phyloP scores from a whole-genome alignment of 2,329 filamentous ascomycete species.

The Seiridium cupressi region DNA sequence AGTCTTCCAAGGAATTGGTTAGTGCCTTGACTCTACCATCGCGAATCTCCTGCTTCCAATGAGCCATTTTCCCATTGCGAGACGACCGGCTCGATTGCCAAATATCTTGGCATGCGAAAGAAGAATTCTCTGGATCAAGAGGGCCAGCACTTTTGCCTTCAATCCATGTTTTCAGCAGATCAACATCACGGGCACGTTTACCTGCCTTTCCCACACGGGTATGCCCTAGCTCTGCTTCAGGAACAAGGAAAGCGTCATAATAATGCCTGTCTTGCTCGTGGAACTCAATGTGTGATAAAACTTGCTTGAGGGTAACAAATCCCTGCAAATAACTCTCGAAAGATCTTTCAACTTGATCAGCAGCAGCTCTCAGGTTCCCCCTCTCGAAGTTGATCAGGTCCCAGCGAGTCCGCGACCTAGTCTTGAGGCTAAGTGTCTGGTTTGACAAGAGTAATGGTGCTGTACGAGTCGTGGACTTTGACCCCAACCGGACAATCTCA shows the following conservation, averaged over 20 bases:
- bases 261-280: slow-evolving; percentile 39
- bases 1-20: slow-evolving; percentile 32
- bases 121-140: slow-evolving; percentile 31
- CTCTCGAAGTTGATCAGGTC: slow-evolving; percentile 35
- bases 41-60: slow-evolving; percentile 46
- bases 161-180: slow-evolving; percentile 56
- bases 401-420: slow-evolving; percentile 39
- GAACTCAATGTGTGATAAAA: slow-evolving; percentile 45
- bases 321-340: slow-evolving; percentile 13
- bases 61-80: slow-evolving; percentile 30
- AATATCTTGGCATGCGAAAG: slow-evolving; percentile 31
- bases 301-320: slow-evolving; percentile 7
- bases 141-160: slow-evolving; percentile 41
- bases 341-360: neutral
- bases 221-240: slow-evolving; percentile 44
- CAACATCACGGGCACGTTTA: slow-evolving; percentile 39
- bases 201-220: slow-evolving; percentile 41
- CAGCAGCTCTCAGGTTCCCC: slow-evolving; percentile 14
- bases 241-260: slow-evolving; percentile 48
- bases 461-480: slow-evolving; percentile 52
- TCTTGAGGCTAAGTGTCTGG: slow-evolving; percentile 21
- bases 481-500: slow-evolving; percentile 61
- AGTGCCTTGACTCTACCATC: slow-evolving; percentile 49
- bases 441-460: slow-evolving; percentile 32
- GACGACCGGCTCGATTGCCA: slow-evolving; percentile 48